A percentile compares a stretch with the other conserved stretches of the same genome.
These are phyloP conservation scores for Ilyonectria destructans DNA, from an alignment of 2,329 filamentous ascomycete genomes.

Conservation along the genomic window DNA sequence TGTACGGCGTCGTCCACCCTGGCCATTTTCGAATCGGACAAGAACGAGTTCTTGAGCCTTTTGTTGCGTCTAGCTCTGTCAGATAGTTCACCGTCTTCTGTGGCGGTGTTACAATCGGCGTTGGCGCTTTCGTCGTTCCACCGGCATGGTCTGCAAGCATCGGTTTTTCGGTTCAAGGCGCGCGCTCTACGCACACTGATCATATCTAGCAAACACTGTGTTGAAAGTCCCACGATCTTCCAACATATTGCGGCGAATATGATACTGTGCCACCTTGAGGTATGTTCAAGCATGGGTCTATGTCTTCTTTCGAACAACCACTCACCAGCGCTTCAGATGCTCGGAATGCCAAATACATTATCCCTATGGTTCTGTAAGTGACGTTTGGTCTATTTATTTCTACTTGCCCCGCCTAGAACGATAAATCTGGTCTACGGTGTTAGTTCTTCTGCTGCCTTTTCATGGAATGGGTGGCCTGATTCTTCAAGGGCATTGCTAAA, in stretches of 20 bases:
- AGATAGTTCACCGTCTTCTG: constrained; percentile 4
- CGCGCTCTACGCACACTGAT: constrained; percentile 5
- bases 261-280: constrained; percentile 14
- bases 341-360: constrained; percentile 16
- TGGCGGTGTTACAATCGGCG: constrained; percentile 6
- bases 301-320: constrained; percentile 15
- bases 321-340: constrained; percentile 15
- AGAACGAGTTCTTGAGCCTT: constrained; percentile 15
- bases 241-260: constrained; percentile 10
- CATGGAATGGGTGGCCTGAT: constrained; percentile 13
- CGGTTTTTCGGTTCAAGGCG: constrained; percentile 3
- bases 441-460: constrained; percentile 14
- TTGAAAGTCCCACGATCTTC: constrained; percentile 7
- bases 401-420: constrained; percentile 12
- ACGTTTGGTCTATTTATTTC: constrained; percentile 16
- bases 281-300: constrained; percentile 15
- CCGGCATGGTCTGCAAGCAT: constrained; percentile 10
- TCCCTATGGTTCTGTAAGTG: constrained; percentile 16
- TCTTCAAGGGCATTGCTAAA: constrained; percentile 16
- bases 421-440: constrained; percentile 13
- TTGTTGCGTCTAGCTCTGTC: constrained; percentile 10
- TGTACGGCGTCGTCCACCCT: constrained; percentile 14
- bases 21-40: constrained; percentile 15
- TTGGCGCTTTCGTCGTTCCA: constrained; percentile 12
- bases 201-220: constrained; percentile 4